phyloP scores from a whole-genome alignment of 805 yeast genomes.

The Wickerhamiella kurtzmanii region DNA sequence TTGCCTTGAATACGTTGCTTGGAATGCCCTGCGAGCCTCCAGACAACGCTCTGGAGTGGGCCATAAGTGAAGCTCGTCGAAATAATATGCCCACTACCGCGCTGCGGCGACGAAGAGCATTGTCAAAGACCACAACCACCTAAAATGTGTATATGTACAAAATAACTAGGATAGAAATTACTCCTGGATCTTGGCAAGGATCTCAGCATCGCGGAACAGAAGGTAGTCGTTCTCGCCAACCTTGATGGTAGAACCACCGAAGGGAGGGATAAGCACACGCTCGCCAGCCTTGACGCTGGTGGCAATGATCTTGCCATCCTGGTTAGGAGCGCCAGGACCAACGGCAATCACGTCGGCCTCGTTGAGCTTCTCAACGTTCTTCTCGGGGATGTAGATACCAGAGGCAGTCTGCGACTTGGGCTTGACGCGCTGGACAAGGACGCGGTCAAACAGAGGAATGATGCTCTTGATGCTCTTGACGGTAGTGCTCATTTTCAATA shows the following conservation, averaged over 20 bases:
- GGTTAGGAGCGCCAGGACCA: slow-evolving; percentile 82
- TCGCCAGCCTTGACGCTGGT: slow-evolving; percentile 82
- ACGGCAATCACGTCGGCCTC: slow-evolving; percentile 86
- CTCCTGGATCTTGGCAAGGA: slow-evolving; percentile 80
- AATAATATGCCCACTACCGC: slow-evolving; percentile 1
- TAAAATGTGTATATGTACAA: not conserved
- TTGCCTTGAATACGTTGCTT: slow-evolving; percentile 11
- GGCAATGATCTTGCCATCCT: slow-evolving; percentile 57
- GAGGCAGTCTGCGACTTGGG: slow-evolving; percentile 84
- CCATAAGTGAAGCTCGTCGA: slow-evolving; percentile 5
- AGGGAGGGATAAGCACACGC: slow-evolving; percentile 83
- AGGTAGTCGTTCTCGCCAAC: slow-evolving; percentile 62
- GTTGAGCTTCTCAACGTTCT: slow-evolving; percentile 86
- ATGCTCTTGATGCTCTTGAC: slow-evolving; percentile 74
- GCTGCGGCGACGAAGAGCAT: not conserved
- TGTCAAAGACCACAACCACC: not conserved
- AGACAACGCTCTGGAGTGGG: slow-evolving; percentile 8
- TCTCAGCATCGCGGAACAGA: slow-evolving; percentile 85
- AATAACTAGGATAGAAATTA: slow-evolving; percentile 19
- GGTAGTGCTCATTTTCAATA: slow-evolving; percentile 26
- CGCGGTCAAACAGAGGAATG: slow-evolving; percentile 90
- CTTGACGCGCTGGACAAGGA: slow-evolving; percentile 86
- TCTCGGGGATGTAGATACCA: slow-evolving; percentile 89
- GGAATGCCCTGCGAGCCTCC: slow-evolving; percentile 1
- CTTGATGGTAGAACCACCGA: slow-evolving; percentile 84